Conservation (phyloP, 176 grass and related monocot species). For the Musa acuminata region DNA sequence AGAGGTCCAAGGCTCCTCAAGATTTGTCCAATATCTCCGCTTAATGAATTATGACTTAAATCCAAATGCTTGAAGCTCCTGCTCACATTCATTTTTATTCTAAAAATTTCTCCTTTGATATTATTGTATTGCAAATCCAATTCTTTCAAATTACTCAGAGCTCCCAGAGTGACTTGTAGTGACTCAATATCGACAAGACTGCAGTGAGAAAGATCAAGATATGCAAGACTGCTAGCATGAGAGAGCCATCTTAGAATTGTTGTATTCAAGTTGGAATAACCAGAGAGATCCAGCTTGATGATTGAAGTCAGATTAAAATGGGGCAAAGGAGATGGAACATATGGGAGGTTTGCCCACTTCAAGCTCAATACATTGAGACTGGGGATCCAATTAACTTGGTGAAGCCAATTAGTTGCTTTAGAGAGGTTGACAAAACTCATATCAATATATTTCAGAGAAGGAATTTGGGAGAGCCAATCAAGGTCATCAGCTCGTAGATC, state of each 20-base stretch:
- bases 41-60: neutral
- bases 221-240: slow-evolving; percentile 20
- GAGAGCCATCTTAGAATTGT: slow-evolving; percentile 26
- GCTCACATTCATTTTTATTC: neutral
- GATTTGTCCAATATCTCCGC: neutral
- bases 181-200: neutral
- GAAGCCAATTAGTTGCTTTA: neutral
- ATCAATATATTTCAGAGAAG: neutral
- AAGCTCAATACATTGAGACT: neutral
- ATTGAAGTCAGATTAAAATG: slow-evolving; percentile 27
- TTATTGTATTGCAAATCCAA: neutral
- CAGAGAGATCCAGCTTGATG: slow-evolving; percentile 23
- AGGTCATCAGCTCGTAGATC: neutral
- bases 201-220: neutral
- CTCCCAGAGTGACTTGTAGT: slow-evolving; percentile 19
- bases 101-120: neutral
- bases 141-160: slow-evolving; percentile 19
- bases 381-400: neutral
- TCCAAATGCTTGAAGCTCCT: neutral
- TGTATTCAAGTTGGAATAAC: neutral
- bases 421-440: neutral
- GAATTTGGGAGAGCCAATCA: neutral
- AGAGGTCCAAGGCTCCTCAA: neutral
- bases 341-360: neutral
- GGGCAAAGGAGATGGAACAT: neutral